Evolutionary conservation across 257 asterid species (phyloP).

Genomic region (Nicotiana otophora): DNA sequence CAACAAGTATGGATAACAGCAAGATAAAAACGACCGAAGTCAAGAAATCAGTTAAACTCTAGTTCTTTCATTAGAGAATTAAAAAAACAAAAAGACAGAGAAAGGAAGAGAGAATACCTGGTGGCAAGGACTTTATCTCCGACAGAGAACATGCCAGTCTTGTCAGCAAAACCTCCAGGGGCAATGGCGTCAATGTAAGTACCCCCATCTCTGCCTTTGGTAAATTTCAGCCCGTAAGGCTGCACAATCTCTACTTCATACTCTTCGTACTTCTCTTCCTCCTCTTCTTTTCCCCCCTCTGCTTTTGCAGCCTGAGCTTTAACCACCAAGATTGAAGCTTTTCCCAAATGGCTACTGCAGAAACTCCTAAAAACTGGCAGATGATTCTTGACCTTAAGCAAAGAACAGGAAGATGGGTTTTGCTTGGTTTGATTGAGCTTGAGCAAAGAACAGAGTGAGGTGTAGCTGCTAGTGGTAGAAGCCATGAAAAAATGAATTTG

Average conservation of each 20-base stretch:
- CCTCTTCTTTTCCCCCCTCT: neutral
- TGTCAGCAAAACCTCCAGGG: conserved; percentile 71
- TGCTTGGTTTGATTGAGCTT: conserved; percentile 34
- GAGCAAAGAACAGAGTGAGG: conserved; percentile 28
- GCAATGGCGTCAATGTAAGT: conserved; percentile 94
- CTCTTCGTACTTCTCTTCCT: conserved; percentile 35
- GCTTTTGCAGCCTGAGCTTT: conserved; percentile 22
- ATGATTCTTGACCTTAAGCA: conserved; percentile 32
- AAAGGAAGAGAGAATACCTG: conserved; percentile 38
- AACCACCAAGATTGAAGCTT: conserved; percentile 18
- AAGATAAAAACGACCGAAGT: too few species aligned
- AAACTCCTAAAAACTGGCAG: conserved; percentile 16
- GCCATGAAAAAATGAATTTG: neutral
- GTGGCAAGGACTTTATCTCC: conserved; percentile 93
- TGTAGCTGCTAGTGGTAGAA: neutral
- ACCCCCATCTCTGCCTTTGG: conserved; percentile 93
- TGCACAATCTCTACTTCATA: conserved; percentile 77
- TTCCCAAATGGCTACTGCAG: conserved; percentile 18
- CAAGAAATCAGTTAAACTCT: too few species aligned
- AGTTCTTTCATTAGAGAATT: too few species aligned
- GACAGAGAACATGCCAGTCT: conserved; percentile 67
- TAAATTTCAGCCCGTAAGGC: conserved; percentile 70
- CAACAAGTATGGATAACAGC: too few species aligned
- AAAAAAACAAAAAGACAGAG: too few species aligned
- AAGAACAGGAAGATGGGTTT: conserved; percentile 25